These are phyloP conservation scores for Kluyveromyces wickerhamii DNA, from an alignment of 805 yeast species.

Conservation along the genomic window DNA sequence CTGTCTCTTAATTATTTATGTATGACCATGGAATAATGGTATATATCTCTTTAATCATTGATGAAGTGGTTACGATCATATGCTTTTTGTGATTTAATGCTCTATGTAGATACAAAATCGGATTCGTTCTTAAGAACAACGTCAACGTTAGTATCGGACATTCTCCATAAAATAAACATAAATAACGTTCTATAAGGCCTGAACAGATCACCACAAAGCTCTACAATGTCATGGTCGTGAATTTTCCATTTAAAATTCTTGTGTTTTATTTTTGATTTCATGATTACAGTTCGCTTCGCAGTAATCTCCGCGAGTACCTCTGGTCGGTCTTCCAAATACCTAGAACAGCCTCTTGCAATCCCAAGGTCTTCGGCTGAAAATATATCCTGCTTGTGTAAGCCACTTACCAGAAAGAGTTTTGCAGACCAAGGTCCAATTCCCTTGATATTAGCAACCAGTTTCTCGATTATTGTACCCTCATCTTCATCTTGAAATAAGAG, in stretches of 20 bases:
- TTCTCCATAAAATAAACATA: constrained; percentile 69
- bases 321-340: constrained; percentile 50
- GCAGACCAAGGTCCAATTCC: constrained; percentile 87
- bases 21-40: neutral
- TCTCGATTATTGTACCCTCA: constrained; percentile 41
- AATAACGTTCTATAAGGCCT: constrained; percentile 60
- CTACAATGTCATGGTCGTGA: constrained; percentile 49
- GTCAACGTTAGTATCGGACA: constrained; percentile 50
- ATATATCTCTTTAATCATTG: too few species aligned
- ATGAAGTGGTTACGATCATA: too few species aligned
- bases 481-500: constrained; percentile 31
- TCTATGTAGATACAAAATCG: too few species aligned
- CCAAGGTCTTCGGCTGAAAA: constrained; percentile 80
- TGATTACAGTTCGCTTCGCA: constrained; percentile 31
- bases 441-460: constrained; percentile 43
- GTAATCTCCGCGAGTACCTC: constrained; percentile 39
- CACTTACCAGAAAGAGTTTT: constrained; percentile 75
- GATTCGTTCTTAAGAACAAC: constrained; percentile 30
- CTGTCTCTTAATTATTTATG: too few species aligned
- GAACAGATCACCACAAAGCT: constrained; percentile 48
- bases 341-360: constrained; percentile 69
- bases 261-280: constrained; percentile 31
- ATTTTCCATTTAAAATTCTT: constrained; percentile 60
- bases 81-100: too few species aligned
- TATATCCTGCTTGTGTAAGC: constrained; percentile 56